phyloP scores from a whole-genome alignment of 2,329 filamentous ascomycete species.

The Westerdykella ornata region DNA sequence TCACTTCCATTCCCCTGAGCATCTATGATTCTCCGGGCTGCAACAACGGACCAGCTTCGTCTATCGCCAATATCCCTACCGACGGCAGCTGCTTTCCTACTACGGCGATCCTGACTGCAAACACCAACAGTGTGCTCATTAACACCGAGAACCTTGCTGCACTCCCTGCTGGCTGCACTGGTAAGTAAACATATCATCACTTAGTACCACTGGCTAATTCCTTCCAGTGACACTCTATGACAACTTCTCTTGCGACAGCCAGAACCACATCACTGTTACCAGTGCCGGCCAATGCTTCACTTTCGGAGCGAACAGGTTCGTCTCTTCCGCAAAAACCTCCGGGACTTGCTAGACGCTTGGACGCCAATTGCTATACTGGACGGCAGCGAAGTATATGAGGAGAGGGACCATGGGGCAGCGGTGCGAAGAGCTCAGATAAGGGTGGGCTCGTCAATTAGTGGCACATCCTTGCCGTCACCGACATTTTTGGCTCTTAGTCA shows the following conservation, averaged over 20 bases:
- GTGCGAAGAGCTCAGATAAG: no score
- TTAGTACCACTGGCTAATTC: background rate
- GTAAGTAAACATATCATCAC: slow-evolving; percentile 4
- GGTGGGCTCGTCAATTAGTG: no score
- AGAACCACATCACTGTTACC: slow-evolving; percentile 4
- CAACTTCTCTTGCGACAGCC: slow-evolving; percentile 5
- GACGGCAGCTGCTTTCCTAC: slow-evolving; percentile 12
- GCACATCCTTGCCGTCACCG: no score
- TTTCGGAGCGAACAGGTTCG: slow-evolving; percentile 8
- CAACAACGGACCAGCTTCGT: slow-evolving; percentile 7
- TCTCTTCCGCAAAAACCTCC: slow-evolving; percentile 9
- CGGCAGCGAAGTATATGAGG: no score
- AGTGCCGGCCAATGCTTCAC: slow-evolving; percentile 5
- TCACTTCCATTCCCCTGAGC: slow-evolving; percentile 10
- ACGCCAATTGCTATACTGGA: no score
- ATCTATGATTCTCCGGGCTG: slow-evolving; percentile 11
- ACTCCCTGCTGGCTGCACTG: slow-evolving; percentile 9
- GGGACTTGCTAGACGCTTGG: slow-evolving; percentile 7
- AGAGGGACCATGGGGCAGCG: no score
- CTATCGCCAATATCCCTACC: slow-evolving; percentile 10
- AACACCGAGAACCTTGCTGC: background rate
- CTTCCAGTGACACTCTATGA: slow-evolving; percentile 5
- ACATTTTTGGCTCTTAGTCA: no score
- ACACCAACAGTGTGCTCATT: slow-evolving; percentile 9
- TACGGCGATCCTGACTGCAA: slow-evolving; percentile 11